Conservation (phyloP, 1,284 basidiomycete genomes). For the Lentinula novae-zelandiae region DNA sequence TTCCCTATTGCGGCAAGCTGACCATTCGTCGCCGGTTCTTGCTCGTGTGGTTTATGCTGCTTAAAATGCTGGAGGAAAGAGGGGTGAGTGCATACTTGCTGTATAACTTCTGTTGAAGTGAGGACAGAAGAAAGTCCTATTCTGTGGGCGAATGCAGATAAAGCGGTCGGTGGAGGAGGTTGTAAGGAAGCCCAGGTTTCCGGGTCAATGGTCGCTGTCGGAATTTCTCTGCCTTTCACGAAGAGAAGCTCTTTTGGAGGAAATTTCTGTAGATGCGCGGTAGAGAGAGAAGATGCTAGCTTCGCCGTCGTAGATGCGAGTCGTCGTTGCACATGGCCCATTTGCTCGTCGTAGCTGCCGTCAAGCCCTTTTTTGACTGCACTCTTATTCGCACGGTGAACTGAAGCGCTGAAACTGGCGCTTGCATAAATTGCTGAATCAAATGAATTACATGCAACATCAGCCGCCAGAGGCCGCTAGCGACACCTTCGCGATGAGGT, state of each 20-base stretch:
- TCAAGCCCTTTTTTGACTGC: not conserved
- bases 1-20: constrained; percentile 83
- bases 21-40: constrained; percentile 66
- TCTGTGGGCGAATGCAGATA: constrained; percentile 73
- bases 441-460: too few relatives aligned
- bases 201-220: constrained; percentile 45
- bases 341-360: constrained; percentile 21
- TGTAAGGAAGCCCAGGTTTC: constrained; percentile 70
- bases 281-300: constrained; percentile 48
- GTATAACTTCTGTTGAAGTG: constrained; percentile 46
- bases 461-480: too few relatives aligned
- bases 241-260: constrained; percentile 61
- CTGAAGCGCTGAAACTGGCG: not conserved
- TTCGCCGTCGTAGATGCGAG: constrained; percentile 55
- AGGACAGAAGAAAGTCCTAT: constrained; percentile 62
- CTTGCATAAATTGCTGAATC: too few relatives aligned
- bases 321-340: constrained; percentile 59
- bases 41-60: constrained; percentile 49
- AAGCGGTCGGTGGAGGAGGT: constrained; percentile 67
- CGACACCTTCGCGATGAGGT: too few relatives aligned
- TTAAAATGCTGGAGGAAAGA: constrained; percentile 62
- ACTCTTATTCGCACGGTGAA: not conserved
- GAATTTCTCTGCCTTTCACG: constrained; percentile 25
- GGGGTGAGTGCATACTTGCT: constrained; percentile 79
- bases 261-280: constrained; percentile 49